Percentiles rank a stretch among this genome's conserved stretches.
These are phyloP conservation scores for Scutellaria galericulata DNA, from an alignment of 257 asterid species.

Conservation along the genomic window DNA sequence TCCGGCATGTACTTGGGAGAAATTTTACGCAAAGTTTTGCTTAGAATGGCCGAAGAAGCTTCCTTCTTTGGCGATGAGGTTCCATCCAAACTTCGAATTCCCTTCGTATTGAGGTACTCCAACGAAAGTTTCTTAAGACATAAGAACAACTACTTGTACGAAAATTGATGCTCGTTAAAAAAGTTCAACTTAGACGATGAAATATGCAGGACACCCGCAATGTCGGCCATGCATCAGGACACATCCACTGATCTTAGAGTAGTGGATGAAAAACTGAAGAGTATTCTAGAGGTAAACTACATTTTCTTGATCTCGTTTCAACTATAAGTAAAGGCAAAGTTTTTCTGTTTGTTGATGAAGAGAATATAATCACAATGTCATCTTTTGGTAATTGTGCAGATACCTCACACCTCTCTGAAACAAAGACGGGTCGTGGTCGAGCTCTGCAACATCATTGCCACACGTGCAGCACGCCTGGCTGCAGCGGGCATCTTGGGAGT, in stretches of 20 bases:
- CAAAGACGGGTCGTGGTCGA: constrained; percentile 63
- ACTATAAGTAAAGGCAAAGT: not conserved
- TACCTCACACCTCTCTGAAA: constrained; percentile 65
- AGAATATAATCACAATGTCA: not conserved
- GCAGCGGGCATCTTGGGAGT: constrained; percentile 78
- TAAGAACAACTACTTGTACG: too few species aligned
- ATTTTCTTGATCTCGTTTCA: not conserved
- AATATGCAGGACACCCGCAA: constrained; percentile 79
- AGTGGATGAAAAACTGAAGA: constrained; percentile 68
- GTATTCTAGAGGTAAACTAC: constrained; percentile 60
- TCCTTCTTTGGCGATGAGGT: constrained; percentile 80
- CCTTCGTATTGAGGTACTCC: constrained; percentile 67
- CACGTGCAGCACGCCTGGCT: constrained; percentile 89
- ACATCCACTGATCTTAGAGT: constrained; percentile 69
- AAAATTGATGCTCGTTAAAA: constrained; percentile 15
- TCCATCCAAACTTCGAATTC: constrained; percentile 70
- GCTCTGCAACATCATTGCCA: constrained; percentile 77
- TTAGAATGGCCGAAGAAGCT: constrained; percentile 77
- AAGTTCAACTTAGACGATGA: not conserved
- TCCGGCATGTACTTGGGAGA: constrained; percentile 99
- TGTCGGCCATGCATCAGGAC: constrained; percentile 97
- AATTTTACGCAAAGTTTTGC: constrained; percentile 72
- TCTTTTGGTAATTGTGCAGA: constrained; percentile 43
- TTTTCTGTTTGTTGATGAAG: not conserved
- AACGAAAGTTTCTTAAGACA: too few species aligned